Conservation (phyloP, 108 stramenopile genomes). For the Cyclotella cryptica region DNA sequence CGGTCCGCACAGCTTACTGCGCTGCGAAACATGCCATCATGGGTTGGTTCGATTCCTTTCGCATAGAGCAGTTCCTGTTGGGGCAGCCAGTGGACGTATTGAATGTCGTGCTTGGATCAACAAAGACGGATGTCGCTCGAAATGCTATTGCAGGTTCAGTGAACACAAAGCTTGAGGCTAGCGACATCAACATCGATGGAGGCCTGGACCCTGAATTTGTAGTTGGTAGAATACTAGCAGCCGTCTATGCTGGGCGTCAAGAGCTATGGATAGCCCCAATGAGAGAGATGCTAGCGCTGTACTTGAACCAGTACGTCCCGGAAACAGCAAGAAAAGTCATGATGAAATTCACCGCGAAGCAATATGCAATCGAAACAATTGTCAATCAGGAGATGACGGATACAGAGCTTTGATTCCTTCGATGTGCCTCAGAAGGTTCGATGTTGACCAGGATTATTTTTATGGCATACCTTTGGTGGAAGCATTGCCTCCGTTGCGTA, state of each 20-base stretch:
- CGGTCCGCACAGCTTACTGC: slow-evolving; percentile 12
- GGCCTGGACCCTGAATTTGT: slow-evolving; percentile 22
- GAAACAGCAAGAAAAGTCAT: slow-evolving; percentile 1
- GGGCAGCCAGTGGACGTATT: slow-evolving; percentile 11
- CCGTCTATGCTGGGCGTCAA: slow-evolving; percentile 13
- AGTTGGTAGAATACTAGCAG: neutral
- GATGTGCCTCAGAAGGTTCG: no score
- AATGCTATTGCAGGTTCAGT: slow-evolving; percentile 6
- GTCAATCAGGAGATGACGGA: neutral
- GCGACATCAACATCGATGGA: slow-evolving; percentile 9
- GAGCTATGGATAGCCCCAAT: slow-evolving; percentile 20
- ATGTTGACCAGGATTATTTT: no score
- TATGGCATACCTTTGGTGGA: no score
- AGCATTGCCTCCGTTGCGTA: no score
- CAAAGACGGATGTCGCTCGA: slow-evolving; percentile 5
- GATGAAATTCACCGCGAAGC: neutral
- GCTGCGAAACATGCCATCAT: slow-evolving; percentile 14
- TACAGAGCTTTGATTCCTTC: no score
- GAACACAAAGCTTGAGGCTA: neutral
- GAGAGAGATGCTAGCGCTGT: neutral
- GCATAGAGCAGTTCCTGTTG: slow-evolving; percentile 8
- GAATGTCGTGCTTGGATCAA: slow-evolving; percentile 18
- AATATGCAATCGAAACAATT: neutral
- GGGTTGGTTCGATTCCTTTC: slow-evolving; percentile 22
- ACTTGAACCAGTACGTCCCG: slow-evolving; percentile 17